Evolutionary conservation across 768 basidiomycete genomes (phyloP).

Genomic region (Rhizopogon sp.): DNA sequence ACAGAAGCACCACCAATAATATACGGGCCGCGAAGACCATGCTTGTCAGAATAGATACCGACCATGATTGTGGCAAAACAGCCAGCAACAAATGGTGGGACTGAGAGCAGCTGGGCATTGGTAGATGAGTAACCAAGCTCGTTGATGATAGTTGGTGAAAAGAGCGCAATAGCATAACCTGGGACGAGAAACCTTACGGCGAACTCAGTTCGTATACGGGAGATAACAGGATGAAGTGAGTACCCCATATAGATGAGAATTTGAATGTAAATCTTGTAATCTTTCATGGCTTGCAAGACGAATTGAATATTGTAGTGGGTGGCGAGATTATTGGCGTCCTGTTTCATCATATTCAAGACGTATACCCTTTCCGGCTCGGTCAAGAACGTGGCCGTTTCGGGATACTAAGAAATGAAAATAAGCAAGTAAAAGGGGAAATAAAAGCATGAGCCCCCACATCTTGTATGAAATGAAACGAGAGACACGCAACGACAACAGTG

Average conservation of each 20-base stretch:
- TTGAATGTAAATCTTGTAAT: conserved; percentile 37
- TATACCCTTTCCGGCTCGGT: conserved; percentile 36
- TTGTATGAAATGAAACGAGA: conserved; percentile 46
- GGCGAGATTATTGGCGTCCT: conserved; percentile 39
- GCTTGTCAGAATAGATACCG: conserved; percentile 39
- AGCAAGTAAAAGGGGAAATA: neutral
- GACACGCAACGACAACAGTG: conserved; percentile 14
- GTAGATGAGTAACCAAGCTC: conserved; percentile 47
- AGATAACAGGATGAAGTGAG: conserved; percentile 9
- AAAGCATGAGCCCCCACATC: conserved; percentile 33
- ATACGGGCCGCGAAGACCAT: conserved; percentile 43
- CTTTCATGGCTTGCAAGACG: conserved; percentile 42
- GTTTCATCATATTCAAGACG: conserved; percentile 36
- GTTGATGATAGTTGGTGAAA: conserved; percentile 46
- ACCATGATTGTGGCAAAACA: conserved; percentile 37
- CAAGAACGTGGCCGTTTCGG: conserved; percentile 54
- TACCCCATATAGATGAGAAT: conserved; percentile 37
- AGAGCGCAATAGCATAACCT: conserved; percentile 44
- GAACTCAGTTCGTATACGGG: neutral
- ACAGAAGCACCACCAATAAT: conserved; percentile 37
- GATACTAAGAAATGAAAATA: conserved; percentile 32
- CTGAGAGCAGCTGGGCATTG: conserved; percentile 42
- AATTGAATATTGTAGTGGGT: conserved; percentile 41
- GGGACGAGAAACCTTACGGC: conserved; percentile 36
- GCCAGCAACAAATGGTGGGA: conserved; percentile 45